Evolutionary conservation across 257 asterid species (phyloP), one percentile per base, ranked within the genome.

Genomic region (Nicotiana otophora): DNA sequence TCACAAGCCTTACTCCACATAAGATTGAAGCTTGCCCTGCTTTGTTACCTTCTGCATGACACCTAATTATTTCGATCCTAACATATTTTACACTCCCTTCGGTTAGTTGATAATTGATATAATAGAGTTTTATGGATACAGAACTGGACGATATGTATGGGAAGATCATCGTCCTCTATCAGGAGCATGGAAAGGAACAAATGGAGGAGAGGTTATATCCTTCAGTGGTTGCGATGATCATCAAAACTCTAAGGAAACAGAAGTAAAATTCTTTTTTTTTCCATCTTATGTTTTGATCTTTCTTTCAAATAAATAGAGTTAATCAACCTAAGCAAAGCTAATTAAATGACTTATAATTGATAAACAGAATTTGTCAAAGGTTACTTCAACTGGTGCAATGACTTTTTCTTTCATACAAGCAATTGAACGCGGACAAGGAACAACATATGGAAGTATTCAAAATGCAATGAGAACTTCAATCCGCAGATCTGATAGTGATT

Each of bases 161-260:
- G 98, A 96, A 87, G 98, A 96, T 66, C 99, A 96, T 81, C 98
- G 98, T 9, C 98, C 99, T 19, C 89, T 70, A 63, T 84, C 99
- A 26, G 98, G 99, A 6, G 64, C 86, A 8, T 96, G 97, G 98
- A 96, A 94, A 91, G 99, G 99, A 75, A 92, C 99, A 31, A 94
- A 88, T n/a, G 98, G 99, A 39, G 99, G 99, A 81, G 99, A 96
- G 86, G 98, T 87, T 76, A 88, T 96, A 84, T 96, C 98, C 23
- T 93, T 96, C 83, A 96, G 98, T 82, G 98, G 98, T 33, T 96
- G 99, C 72, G 97, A 93, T 54, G 99, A 96, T 82, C 87, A 94
- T 88, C 99, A 96, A 88, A 91, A 93, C 10, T 86, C 99, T 75
- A 96, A 95, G 26, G 99, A 96, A 84, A 94, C 98, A 75, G 51